phyloP scores from a whole-genome alignment of 257 asterid species.

The Forsythia viridissima region DNA sequence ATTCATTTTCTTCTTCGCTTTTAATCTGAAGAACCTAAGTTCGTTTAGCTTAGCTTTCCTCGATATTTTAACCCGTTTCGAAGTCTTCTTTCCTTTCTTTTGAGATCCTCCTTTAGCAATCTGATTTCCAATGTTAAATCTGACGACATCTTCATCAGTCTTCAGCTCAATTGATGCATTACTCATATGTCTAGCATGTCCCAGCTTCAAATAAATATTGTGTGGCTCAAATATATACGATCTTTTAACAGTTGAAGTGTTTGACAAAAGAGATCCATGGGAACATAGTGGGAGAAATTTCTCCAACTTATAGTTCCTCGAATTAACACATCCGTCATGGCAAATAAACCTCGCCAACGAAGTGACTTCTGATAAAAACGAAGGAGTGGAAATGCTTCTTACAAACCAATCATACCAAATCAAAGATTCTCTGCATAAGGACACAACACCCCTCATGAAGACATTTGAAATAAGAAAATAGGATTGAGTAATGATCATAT shows the following conservation, averaged over 20 bases:
- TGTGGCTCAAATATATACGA: slow-evolving; percentile 19
- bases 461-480: not conserved
- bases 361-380: slow-evolving; percentile 11
- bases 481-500: not conserved
- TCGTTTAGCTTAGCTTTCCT: slow-evolving; percentile 79
- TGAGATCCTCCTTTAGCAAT: slow-evolving; percentile 27
- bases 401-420: slow-evolving; percentile 24
- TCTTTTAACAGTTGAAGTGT: slow-evolving; percentile 22
- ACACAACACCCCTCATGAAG: not conserved
- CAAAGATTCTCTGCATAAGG: slow-evolving; percentile 38
- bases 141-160: slow-evolving; percentile 57
- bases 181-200: slow-evolving; percentile 39
- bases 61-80: slow-evolving; percentile 48
- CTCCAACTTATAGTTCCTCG: slow-evolving; percentile 25
- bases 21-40: slow-evolving; percentile 81
- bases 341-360: slow-evolving; percentile 19
- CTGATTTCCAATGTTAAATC: slow-evolving; percentile 59
- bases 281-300: slow-evolving; percentile 27
- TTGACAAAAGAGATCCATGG: slow-evolving; percentile 22
- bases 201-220: slow-evolving; percentile 26
- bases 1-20: slow-evolving; percentile 93
- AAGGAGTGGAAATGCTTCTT: slow-evolving; percentile 18
- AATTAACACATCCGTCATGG: slow-evolving; percentile 16
- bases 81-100: slow-evolving; percentile 31
- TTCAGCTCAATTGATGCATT: slow-evolving; percentile 64